Evolutionary conservation across 768 basidiomycete species (phyloP).

Genomic region (Boletus rubescentipes): DNA sequence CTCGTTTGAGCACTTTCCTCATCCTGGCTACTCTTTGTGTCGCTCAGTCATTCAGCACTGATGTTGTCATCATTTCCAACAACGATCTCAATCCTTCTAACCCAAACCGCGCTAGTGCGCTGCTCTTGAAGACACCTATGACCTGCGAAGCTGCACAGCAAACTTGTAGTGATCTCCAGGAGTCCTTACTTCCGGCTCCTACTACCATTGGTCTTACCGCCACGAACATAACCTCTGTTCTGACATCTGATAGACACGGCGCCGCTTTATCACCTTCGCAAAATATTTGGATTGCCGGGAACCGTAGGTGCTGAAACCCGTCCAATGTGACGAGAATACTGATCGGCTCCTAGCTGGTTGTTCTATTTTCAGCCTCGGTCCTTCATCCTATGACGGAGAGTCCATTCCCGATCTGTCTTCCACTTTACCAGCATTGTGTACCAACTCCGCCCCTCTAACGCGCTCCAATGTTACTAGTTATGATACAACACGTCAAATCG

Average conservation of each 20-base stretch:
- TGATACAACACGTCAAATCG: constrained; percentile 14
- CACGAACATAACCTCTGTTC: too few species aligned
- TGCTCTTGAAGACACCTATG: too few species aligned
- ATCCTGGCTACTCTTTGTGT: too few species aligned
- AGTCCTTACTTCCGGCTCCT: too few species aligned
- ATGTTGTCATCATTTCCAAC: too few species aligned
- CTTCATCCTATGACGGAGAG: background rate
- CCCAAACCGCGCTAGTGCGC: too few species aligned
- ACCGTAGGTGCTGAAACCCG: background rate
- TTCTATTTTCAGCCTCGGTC: background rate
- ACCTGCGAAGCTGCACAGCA: too few species aligned
- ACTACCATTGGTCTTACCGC: too few species aligned
- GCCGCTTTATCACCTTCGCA: constrained; percentile 1
- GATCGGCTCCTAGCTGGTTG: background rate
- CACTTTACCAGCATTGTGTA: constrained; percentile 7
- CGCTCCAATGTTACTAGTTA: constrained; percentile 11
- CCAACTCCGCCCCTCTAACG: constrained; percentile 16
- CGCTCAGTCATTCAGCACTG: too few species aligned
- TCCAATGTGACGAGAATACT: background rate
- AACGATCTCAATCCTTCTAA: too few species aligned
- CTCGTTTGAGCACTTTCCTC: too few species aligned
- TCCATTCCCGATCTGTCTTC: background rate
- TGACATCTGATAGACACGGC: constrained; percentile 4
- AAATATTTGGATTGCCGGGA: constrained; percentile 5
- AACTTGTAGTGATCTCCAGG: too few species aligned